Evolutionary conservation across 139 green algal genomes (phyloP), one percentile per base, ranked within the genome.

Genomic region (Edaphochlamys debaryana): DNA sequence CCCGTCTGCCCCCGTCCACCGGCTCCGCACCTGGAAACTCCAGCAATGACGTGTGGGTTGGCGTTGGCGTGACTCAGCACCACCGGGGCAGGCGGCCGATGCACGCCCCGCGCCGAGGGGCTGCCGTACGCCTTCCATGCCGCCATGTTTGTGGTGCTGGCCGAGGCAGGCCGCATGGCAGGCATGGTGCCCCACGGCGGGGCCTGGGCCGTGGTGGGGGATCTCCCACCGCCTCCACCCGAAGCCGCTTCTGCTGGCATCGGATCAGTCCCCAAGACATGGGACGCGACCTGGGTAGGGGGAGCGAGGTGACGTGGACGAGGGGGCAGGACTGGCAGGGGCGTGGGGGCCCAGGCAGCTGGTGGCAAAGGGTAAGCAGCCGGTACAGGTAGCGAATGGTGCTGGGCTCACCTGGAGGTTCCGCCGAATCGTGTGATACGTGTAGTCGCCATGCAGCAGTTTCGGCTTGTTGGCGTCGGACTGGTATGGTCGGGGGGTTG

Each of bases 71-170:
- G 79, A 17, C 60, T 71, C 3, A 15, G 27, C 23, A 45, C 15
- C 27, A 76, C 76, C 60, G 69, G 15, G 5, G 79, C 36, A 1
- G 77, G 36, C 19, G 75, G 73, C 37, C 69, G 69, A 29, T 37
- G 4, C 13, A 67, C 36, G 45, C 79, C 79, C 3, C 85, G 60
- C 23, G 69, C 52, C 25, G 36, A 69, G 40, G 85, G 85, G 64
- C 85, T 89, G 60, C 85, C 85, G 48, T 86, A 89, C 22, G 85
- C 85, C 40, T 79, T 86, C 78, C 78, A 89, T 1, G 85, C 85
- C 9, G 85, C 85, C 32, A 40, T 42, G 45, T 56, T 85, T 8
- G n/a, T 68, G 48, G 25, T 62, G 27, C 4, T 36, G 36, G 78
- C 78, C 66, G n/a, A 45, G 19, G 54, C 66, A 37, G 66, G 78